Evolutionary conservation across 495 filamentous ascomycete species (phyloP).

Genomic region (Penicillium herquei): DNA sequence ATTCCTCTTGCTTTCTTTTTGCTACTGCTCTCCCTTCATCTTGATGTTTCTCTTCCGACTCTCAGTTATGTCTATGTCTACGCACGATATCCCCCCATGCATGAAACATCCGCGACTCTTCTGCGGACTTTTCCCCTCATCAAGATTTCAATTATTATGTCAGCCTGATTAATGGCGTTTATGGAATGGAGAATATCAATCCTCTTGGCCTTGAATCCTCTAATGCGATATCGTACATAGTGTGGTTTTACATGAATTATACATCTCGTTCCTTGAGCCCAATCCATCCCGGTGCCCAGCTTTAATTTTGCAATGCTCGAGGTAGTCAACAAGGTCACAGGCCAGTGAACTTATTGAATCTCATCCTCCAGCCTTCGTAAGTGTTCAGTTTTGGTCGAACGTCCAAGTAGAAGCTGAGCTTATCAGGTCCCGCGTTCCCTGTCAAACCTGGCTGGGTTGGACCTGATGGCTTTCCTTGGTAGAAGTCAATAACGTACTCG

Average conservation of each 20-base stretch:
- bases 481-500: constrained; percentile 98
- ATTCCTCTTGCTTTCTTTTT: constrained; percentile 2
- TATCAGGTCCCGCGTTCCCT: constrained; percentile 52
- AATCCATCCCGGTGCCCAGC: constrained; percentile 23
- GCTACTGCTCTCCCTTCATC: constrained; percentile 1
- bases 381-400: constrained; percentile 93
- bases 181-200: constrained; percentile 24
- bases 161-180: constrained; percentile 10
- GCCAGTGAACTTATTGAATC: constrained; percentile 62
- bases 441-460: constrained; percentile 29
- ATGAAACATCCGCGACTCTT: constrained; percentile 8
- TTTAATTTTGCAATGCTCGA: not conserved
- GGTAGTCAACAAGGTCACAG: constrained; percentile 29
- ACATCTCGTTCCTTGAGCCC: constrained; percentile 26
- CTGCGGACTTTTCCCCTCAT: constrained; percentile 17
- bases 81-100: constrained; percentile 31
- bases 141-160: constrained; percentile 15
- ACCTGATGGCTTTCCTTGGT: constrained; percentile 63
- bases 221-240: constrained; percentile 39
- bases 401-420: constrained; percentile 89
- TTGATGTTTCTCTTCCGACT: constrained; percentile 2
- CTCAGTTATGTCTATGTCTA: constrained; percentile 21
- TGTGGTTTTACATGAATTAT: constrained; percentile 42
- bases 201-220: constrained; percentile 13
- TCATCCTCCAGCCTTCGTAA: constrained; percentile 87